phyloP scores from a whole-genome alignment of 495 filamentous ascomycete genomes.

The Penicillium daleae region DNA sequence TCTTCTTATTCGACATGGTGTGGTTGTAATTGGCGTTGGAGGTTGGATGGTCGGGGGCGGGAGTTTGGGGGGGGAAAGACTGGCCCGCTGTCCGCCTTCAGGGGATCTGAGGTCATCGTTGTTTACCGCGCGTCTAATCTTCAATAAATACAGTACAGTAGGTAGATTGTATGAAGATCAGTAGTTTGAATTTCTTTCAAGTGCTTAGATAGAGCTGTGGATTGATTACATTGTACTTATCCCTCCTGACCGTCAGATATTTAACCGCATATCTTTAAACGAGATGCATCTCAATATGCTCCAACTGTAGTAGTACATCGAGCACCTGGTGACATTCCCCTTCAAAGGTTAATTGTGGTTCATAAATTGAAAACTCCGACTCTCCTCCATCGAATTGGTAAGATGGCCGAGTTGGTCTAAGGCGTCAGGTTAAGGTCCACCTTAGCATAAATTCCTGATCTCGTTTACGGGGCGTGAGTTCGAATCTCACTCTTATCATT shows the following conservation, averaged over 20 bases:
- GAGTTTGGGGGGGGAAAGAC: slow-evolving; percentile 18
- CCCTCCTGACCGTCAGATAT: too few relatives aligned
- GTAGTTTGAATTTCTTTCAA: neutral
- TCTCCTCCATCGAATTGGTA: slow-evolving; percentile 21
- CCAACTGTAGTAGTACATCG: neutral
- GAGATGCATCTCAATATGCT: neutral
- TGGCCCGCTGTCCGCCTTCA: slow-evolving; percentile 13
- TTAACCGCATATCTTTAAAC: neutral
- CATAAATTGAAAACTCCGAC: neutral
- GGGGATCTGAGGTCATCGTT: slow-evolving; percentile 21
- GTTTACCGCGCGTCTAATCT: slow-evolving; percentile 4
- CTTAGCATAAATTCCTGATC: slow-evolving; percentile 38
- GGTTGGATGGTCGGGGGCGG: slow-evolving; percentile 15
- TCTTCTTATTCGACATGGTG: slow-evolving; percentile 75
- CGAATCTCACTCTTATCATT: slow-evolving; percentile 44
- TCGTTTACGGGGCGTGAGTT: slow-evolving; percentile 40
- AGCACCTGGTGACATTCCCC: neutral
- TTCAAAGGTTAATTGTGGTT: neutral
- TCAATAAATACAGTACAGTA: neutral
- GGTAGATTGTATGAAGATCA: neutral
- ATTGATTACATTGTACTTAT: too few relatives aligned
- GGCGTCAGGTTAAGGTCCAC: slow-evolving; percentile 44
- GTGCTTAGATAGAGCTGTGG: neutral
- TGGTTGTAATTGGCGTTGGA: slow-evolving; percentile 16
- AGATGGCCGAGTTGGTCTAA: slow-evolving; percentile 47